Percentiles rank a stretch among this genome's conserved stretches.
These are phyloP conservation scores for Tardiomyces depauwii DNA, from an alignment of 1,139 yeast genomes.

Conservation along the genomic window DNA sequence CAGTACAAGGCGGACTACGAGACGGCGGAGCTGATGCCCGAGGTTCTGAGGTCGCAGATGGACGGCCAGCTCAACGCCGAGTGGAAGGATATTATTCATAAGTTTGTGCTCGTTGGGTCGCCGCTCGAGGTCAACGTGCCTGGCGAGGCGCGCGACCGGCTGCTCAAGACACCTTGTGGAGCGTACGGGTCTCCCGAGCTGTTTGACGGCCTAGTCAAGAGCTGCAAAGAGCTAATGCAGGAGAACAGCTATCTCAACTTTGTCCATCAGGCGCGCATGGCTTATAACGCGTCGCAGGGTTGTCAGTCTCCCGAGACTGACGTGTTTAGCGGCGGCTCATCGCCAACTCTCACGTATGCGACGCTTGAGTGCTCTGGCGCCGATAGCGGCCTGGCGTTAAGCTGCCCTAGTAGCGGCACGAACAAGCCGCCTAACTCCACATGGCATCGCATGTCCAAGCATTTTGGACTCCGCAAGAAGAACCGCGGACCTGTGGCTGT, in stretches of 20 bases:
- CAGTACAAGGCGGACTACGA: slow-evolving; percentile 12
- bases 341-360: not conserved
- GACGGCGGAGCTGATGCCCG: not conserved
- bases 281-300: not conserved
- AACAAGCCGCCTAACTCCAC: not conserved
- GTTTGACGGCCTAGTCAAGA: slow-evolving; percentile 13
- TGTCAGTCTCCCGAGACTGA: not conserved
- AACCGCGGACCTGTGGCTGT: not conserved
- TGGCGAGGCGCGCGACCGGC: slow-evolving; percentile 15
- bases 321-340: not conserved
- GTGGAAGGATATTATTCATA: slow-evolving; percentile 22
- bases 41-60: not conserved
- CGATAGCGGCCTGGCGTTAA: not conserved
- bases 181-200: slow-evolving; percentile 18
- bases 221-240: slow-evolving; percentile 22
- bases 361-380: not conserved
- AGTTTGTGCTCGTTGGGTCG: slow-evolving; percentile 19
- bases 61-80: slow-evolving; percentile 5
- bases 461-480: not conserved
- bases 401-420: not conserved
- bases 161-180: slow-evolving; percentile 6
- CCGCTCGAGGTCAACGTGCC: slow-evolving; percentile 26
- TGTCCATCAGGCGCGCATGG: slow-evolving; percentile 3
- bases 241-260: slow-evolving; percentile 21
- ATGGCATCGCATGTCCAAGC: not conserved